Evolutionary conservation across 352 stramenopile genomes (phyloP).

Genomic region (Globisporangium uncinulatum): DNA sequence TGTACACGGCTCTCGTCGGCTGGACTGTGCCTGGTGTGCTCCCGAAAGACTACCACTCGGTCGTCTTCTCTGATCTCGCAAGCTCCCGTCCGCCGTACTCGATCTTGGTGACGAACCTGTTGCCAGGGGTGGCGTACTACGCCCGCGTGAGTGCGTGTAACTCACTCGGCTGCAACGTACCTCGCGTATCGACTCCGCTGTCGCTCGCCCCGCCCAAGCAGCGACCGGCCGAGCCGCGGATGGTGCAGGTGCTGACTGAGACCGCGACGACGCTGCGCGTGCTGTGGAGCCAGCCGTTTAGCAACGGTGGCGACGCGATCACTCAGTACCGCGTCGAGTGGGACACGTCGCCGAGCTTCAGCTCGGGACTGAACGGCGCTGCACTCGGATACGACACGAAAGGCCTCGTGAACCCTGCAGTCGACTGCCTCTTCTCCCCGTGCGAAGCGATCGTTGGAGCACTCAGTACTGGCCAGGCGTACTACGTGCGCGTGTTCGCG

Average conservation of each 20-base stretch:
- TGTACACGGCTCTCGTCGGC: conserved; percentile 39
- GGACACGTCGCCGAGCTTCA: conserved; percentile 85
- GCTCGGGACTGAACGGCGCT: conserved; percentile 58
- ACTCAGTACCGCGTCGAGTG: conserved; percentile 95
- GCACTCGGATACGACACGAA: conserved; percentile 77
- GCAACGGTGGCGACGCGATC: conserved; percentile 89
- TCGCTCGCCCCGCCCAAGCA: conserved; percentile 77
- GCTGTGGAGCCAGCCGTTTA: conserved; percentile 86
- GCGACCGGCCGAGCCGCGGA: conserved; percentile 76
- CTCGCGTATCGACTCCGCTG: conserved; percentile 68
- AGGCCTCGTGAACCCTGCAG: conserved; percentile 48
- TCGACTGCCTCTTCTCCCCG: conserved; percentile 73
- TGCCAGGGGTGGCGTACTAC: conserved; percentile 76
- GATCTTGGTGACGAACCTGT: conserved; percentile 59
- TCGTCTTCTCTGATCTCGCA: conserved; percentile 12
- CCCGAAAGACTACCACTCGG: conserved; percentile 47
- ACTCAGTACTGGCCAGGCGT: conserved; percentile 67
- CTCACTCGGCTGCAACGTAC: conserved; percentile 83
- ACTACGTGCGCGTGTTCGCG: conserved; percentile 89
- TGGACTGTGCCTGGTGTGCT: conserved; percentile 62
- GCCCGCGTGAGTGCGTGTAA: conserved; percentile 89
- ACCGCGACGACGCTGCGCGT: conserved; percentile 72
- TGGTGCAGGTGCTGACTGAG: conserved; percentile 70
- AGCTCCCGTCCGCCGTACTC: conserved; percentile 15
- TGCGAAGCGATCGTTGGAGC: conserved; percentile 82